Percentiles rank a stretch among this genome's conserved stretches.
phyloP scores from a whole-genome alignment of 257 asterid genomes.

The Solanum microdontum region DNA sequence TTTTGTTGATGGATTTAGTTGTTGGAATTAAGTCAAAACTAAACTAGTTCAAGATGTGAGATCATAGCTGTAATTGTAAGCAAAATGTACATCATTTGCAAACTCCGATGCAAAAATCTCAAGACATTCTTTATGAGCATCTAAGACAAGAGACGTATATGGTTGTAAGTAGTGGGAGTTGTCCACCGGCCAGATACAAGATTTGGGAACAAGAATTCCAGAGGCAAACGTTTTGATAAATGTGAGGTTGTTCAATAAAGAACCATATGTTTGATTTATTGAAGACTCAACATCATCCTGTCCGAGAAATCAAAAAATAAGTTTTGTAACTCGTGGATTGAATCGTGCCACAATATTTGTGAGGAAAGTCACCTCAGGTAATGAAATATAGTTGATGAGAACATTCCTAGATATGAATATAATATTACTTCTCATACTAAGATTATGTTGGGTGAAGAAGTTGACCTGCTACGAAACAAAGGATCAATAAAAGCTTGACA shows the following conservation, averaged over 20 bases:
- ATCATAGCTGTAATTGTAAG: constrained; percentile 63
- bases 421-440: no score
- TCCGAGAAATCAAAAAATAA: constrained; percentile 24
- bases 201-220: constrained; percentile 59
- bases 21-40: no score
- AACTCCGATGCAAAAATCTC: constrained; percentile 58
- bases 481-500: no score
- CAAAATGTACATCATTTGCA: constrained; percentile 33
- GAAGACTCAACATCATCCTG: constrained; percentile 45
- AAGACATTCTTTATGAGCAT: constrained; percentile 67
- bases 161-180: constrained; percentile 31
- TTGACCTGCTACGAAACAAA: no score
- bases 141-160: constrained; percentile 42
- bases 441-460: no score
- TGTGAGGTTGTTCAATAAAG: constrained; percentile 5
- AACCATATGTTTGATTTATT: constrained; percentile 52
- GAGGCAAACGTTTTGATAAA: constrained; percentile 56
- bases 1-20: no score
- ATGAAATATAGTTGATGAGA: constrained; percentile 48
- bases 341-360: constrained; percentile 44
- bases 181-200: constrained; percentile 12
- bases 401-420: constrained; percentile 26
- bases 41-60: no score
- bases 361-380: constrained; percentile 75
- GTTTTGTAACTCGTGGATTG: constrained; percentile 32